Evolutionary conservation across 768 basidiomycete genomes (phyloP).

Genomic region (Leccinum sublutescens): DNA sequence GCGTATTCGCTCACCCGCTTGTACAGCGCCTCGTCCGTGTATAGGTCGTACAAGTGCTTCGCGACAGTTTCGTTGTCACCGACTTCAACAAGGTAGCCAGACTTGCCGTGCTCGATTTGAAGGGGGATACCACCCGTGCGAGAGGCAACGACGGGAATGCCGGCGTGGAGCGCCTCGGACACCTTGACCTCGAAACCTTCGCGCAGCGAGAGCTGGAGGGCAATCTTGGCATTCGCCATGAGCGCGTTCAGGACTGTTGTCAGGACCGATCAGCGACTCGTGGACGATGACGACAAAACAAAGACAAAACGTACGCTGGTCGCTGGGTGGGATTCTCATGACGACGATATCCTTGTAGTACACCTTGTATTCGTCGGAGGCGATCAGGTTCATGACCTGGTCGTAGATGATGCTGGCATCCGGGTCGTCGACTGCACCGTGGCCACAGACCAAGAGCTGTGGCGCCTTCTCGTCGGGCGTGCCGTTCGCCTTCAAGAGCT

Average conservation of each 20-base stretch:
- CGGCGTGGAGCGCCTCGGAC: slow-evolving; percentile 90
- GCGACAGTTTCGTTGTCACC: slow-evolving; percentile 79
- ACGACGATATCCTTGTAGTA: slow-evolving; percentile 68
- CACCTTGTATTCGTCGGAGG: slow-evolving; percentile 47
- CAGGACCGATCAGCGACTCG: slow-evolving; percentile 4
- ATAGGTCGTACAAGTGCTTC: slow-evolving; percentile 70
- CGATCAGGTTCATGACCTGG: slow-evolving; percentile 62
- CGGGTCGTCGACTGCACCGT: slow-evolving; percentile 93
- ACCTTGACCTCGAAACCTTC: slow-evolving; percentile 99
- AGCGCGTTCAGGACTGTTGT: slow-evolving; percentile 76
- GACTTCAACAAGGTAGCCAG: slow-evolving; percentile 78
- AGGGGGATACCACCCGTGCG: slow-evolving; percentile 92
- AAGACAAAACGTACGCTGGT: slow-evolving; percentile 58
- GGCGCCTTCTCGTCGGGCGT: slow-evolving; percentile 55
- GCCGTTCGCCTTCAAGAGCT: slow-evolving; percentile 49
- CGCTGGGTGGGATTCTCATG: slow-evolving; percentile 79
- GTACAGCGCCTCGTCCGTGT: slow-evolving; percentile 71
- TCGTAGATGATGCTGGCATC: slow-evolving; percentile 93
- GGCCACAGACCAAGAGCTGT: slow-evolving; percentile 82
- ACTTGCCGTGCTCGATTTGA: slow-evolving; percentile 84
- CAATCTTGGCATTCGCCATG: slow-evolving; percentile 86
- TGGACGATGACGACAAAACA: neutral
- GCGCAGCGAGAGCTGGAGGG: slow-evolving; percentile 86
- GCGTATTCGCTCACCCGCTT: slow-evolving; percentile 63
- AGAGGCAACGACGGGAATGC: slow-evolving; percentile 81